Evolutionary conservation across 2,329 filamentous ascomycete genomes (phyloP), one percentile per base, ranked within the genome.

Genomic region (Whalleya microplaca): DNA sequence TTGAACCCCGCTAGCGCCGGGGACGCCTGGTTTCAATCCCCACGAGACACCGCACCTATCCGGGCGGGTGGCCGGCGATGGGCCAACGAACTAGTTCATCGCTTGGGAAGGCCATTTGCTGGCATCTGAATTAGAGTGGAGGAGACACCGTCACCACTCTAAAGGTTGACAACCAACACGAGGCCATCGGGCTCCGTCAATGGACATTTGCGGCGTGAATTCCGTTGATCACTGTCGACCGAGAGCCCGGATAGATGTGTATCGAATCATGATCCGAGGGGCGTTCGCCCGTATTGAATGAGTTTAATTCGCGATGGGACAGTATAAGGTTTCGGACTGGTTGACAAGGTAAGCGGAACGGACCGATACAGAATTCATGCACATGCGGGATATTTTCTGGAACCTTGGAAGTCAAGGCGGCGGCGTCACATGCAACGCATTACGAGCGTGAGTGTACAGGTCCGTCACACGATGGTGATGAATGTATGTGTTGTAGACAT

Each of bases 71-170:
- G 58, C 8, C 77, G 23, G 72, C 75, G 27, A 78, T 58, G 5
- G 75, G 63, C 74, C 77, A 79, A 78, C 72, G 32, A 42, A 76
- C 59, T 21, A 80, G 60, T 14, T 72, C 75, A n/a, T 71, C 67
- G 18, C 72, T 74, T 1, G 78, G 77, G 2, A 76, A 76, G 5
- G 72, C 67, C 20, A 78, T 75, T 56, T 78, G 73, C 57, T 71
- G 73, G 56, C 74, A 80, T 73, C 51, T 75, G 72, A 18, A 75
- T 70, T 5, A 77, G 78, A 3, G 75, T 73, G 10, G 76, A 75
- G 62, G 81, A 80, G 40, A 81, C 78, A 8, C 78, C 78, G 9
- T 74, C 76, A 6, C 78, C 78, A 55, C 80, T 79, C 64, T 80
- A 76, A 8, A 80, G 66, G 41, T 76, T 72, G 54, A 80, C 72